These are phyloP conservation scores for Fallopia convolvulus DNA, from an alignment of 148 eudicot species.

Conservation along the genomic window DNA sequence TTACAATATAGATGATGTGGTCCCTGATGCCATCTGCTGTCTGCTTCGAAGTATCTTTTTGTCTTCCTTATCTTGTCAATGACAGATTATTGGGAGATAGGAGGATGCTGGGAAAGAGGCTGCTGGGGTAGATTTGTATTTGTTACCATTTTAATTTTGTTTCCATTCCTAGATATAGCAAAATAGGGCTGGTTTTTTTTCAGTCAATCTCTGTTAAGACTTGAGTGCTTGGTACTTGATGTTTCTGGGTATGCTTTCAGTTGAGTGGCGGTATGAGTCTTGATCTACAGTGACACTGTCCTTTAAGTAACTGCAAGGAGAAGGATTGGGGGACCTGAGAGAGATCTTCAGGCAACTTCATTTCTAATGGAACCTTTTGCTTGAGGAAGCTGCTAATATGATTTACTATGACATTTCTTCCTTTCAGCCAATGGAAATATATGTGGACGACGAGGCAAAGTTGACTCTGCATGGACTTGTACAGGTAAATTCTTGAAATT, in stretches of 20 bases:
- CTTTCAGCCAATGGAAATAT: conserved; percentile 98
- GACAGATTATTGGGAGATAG: conserved; percentile 5
- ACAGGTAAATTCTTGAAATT: conserved; percentile 42
- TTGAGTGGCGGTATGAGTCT: conserved; percentile 9
- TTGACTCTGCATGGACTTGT: conserved; percentile 97
- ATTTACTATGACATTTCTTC: conserved; percentile 65
- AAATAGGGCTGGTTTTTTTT: conserved; percentile 1
- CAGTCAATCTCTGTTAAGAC: conserved; percentile 10
- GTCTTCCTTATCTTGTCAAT: conserved; percentile 13
- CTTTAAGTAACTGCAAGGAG: conserved; percentile 36
- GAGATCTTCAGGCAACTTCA: conserved; percentile 52
- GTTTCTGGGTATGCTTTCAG: not conserved
- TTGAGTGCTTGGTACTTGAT: conserved; percentile 4
- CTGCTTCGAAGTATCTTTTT: conserved; percentile 14
- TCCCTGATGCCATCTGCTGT: conserved; percentile 23
- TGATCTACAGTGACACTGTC: conserved; percentile 18
- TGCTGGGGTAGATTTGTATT: not conserved
- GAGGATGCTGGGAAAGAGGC: not conserved
- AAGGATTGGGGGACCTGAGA: conserved; percentile 38
- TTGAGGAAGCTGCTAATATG: conserved; percentile 60
- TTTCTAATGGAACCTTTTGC: conserved; percentile 69
- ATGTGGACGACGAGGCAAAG: conserved; percentile 98
- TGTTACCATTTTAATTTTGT: not conserved
- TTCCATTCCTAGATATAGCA: not conserved
- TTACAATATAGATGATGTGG: conserved; percentile 25